Evolutionary conservation across 441 rosid species (phyloP).

Genomic region (Isatis lusitanica): DNA sequence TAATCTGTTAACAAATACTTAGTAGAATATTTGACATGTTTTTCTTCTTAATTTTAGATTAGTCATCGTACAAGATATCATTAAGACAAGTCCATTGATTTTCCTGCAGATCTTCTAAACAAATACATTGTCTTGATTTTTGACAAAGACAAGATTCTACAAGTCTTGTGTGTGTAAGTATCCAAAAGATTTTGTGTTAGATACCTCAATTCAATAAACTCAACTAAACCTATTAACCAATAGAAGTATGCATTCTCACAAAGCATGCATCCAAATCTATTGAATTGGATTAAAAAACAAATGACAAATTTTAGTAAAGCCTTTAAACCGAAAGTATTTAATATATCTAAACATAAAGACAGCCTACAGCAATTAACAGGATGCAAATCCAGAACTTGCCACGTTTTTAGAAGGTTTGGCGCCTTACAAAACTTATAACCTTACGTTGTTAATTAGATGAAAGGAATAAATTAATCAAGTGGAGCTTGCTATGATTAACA

Average conservation of each 20-base stretch:
- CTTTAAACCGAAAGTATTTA: not conserved
- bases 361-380: not conserved
- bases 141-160: not conserved
- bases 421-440: not conserved
- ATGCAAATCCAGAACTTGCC: conserved; percentile 22
- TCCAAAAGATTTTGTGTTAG: conserved; percentile 4
- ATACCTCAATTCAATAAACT: not conserved
- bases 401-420: not conserved
- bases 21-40: not conserved
- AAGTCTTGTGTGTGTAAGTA: not conserved
- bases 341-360: not conserved
- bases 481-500: not conserved
- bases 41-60: not conserved
- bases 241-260: not conserved
- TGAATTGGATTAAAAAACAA: not conserved
- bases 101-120: not conserved
- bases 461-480: not conserved
- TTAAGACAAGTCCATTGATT: not conserved
- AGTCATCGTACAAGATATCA: not conserved
- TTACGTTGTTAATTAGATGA: not conserved
- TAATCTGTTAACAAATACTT: too few relatives aligned
- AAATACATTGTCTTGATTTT: not conserved
- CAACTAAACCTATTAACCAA: not conserved
- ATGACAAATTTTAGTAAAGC: not conserved
- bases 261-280: not conserved